Evolutionary conservation across 2,329 filamentous ascomycete species (phyloP).

Genomic region (Tolypocladium nubicola): DNA sequence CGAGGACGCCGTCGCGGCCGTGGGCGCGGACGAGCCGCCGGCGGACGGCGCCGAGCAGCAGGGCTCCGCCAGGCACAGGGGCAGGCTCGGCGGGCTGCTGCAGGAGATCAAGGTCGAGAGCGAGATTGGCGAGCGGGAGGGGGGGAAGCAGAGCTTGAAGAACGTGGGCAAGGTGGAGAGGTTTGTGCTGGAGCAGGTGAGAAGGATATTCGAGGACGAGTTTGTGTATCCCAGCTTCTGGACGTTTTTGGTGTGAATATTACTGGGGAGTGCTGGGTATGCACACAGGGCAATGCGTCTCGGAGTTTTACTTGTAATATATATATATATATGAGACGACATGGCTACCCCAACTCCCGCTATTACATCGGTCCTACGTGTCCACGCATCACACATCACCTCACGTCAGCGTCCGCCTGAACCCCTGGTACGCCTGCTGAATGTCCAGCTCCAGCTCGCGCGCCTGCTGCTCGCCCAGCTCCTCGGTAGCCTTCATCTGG

Average conservation of each 20-base stretch:
- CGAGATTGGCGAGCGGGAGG: conserved; percentile 88
- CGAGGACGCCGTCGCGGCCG: conserved; percentile 73
- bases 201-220: conserved; percentile 95
- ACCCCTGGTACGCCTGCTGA: conserved; percentile 86
- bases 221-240: conserved; percentile 98
- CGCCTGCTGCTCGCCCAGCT: conserved; percentile 76
- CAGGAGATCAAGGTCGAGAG: conserved; percentile 95
- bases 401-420: conserved; percentile 66
- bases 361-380: background rate
- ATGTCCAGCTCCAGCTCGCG: conserved; percentile 88
- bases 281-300: background rate
- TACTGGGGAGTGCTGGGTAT: background rate
- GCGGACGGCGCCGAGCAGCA: conserved; percentile 5
- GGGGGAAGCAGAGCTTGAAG: conserved; percentile 88
- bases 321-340: background rate
- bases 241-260: conserved; percentile 74
- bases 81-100: conserved; percentile 59
- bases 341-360: background rate
- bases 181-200: conserved; percentile 92
- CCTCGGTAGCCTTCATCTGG: conserved; percentile 93
- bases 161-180: conserved; percentile 98
- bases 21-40: conserved; percentile 37
- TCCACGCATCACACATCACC: background rate
- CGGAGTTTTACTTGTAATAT: background rate
- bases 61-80: conserved; percentile 16